Base-by-base conservation (phyloP, 345 rosid species). In the Pugionium dolabratum region DNA sequence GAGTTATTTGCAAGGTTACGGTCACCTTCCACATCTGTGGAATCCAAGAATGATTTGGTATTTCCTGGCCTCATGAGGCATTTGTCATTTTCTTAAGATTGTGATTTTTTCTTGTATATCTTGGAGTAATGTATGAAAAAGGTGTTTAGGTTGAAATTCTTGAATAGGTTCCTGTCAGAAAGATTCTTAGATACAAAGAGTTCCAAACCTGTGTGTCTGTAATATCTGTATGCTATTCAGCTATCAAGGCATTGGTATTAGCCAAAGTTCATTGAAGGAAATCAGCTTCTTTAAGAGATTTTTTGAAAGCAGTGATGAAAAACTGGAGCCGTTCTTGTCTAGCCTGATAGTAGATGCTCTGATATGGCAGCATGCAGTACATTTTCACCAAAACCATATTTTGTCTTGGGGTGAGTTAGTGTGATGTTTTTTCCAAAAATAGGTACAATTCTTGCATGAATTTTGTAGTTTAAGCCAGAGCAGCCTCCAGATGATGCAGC, bases 401-500 rank as follows among this genome's bases (percentile, higher is more conserved):
- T 18, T 53, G 47, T 61, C 36, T 74, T 62, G 5, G 54, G 56
- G 53, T 41, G 41, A 54, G 45, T 55, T 42, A 34, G 55, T 41
- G 69, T 74, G 54, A 67, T 35, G 53, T 62, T 54, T 36, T 56
- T 59, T 54, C 10, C 41, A 28, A 34, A 67, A 67, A 79, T 59
- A 95, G 99, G 97, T 95, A 25, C 76, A 83, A 75, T 95, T 95
- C 87, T 78, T 95, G 86, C 87, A 81, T 10, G 99, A 95, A 68
- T 95, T 95, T 81, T 95, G 99, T 77, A 83, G 90, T 78, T 80
- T 95, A 80, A 89, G 94, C 88, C 91, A 91, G 84, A 95, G 18
- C 18, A 18, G 93, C 76, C 79, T 89, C 66, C 98, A 85, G 70
- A 83, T 89, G 91, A 94, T 86, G 57, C 96, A 95, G 85, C 97